Percentiles rank a stretch among this genome's conserved stretches.
These are phyloP conservation scores for Angomonas deanei DNA, from an alignment of 208 protist genomes.

Conservation along the genomic window DNA sequence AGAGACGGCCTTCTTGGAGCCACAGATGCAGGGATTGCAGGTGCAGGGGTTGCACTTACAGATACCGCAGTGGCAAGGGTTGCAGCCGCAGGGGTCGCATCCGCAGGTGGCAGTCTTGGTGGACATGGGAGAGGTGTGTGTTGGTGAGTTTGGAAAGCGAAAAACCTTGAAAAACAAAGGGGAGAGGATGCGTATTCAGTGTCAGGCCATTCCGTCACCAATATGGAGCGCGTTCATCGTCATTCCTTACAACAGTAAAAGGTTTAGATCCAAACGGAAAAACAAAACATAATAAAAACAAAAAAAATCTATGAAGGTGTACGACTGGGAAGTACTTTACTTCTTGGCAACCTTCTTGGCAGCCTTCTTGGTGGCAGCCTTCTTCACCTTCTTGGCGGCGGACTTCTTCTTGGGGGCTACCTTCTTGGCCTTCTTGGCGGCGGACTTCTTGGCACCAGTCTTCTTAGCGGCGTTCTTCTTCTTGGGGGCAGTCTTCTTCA, in stretches of 20 bases:
- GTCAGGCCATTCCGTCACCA: neutral
- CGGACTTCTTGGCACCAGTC: neutral
- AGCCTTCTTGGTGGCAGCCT: conserved; percentile 12
- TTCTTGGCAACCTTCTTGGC: conserved; percentile 25
- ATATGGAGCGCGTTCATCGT: no score
- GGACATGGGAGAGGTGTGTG: neutral
- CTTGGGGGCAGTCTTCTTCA: conserved; percentile 1
- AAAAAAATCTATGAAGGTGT: conserved; percentile 1
- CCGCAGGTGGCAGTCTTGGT: neutral
- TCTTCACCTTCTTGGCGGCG: no score
- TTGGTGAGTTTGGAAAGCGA: neutral
- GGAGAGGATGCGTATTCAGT: neutral
- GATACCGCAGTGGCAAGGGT: neutral
- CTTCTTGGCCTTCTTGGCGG: conserved; percentile 23
- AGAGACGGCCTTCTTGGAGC: neutral
- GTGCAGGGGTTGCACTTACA: neutral
- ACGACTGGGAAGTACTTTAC: neutral
- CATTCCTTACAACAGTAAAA: neutral
- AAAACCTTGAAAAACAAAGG: neutral
- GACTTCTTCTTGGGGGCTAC: conserved; percentile 19
- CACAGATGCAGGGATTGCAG: neutral
- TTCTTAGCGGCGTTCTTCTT: neutral
- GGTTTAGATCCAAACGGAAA: neutral
- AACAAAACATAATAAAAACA: neutral
- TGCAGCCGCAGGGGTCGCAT: neutral